Conservation (phyloP, 192 early-diverging fungal species). For the Rhizophagus prolifer region DNA sequence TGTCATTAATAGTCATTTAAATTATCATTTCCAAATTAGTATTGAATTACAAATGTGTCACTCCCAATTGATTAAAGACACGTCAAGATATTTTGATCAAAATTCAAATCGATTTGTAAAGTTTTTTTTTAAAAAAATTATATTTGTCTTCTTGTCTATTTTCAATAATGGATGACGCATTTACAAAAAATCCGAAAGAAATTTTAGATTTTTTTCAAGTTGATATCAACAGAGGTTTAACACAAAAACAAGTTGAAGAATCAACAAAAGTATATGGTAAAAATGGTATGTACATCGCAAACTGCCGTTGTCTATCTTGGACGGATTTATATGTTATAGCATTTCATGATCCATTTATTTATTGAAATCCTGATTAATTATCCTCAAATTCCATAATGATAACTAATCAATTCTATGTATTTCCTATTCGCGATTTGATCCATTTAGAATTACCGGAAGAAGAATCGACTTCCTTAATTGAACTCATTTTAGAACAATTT, state of each 20-base stretch:
- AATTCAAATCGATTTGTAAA: background rate
- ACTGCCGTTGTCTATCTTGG: background rate
- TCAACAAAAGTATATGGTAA: conserved; percentile 67
- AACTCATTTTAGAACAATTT: conserved; percentile 96
- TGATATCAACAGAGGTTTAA: conserved; percentile 63
- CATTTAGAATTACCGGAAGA: conserved; percentile 81
- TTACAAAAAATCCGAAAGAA: conserved; percentile 59
- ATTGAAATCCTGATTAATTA: background rate
- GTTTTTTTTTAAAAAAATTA: background rate
- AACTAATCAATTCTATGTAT: conserved; percentile 8
- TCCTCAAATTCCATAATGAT: background rate
- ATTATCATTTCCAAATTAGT: background rate
- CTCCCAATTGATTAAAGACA: background rate
- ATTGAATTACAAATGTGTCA: background rate
- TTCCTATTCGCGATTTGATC: background rate
- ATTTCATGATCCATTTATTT: no score
- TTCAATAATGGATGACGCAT: conserved; percentile 63
- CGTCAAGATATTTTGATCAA: background rate
- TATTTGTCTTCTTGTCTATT: background rate
- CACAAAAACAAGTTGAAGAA: conserved; percentile 58
- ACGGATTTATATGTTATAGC: no score
- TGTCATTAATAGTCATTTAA: background rate
- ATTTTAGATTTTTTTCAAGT: conserved; percentile 71
- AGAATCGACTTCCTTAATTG: conserved; percentile 85
- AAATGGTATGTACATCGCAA: conserved; percentile 61